These are phyloP conservation scores for Neopestalotiopsis clavispora DNA, from an alignment of 2,329 filamentous ascomycete species.

Conservation along the genomic window DNA sequence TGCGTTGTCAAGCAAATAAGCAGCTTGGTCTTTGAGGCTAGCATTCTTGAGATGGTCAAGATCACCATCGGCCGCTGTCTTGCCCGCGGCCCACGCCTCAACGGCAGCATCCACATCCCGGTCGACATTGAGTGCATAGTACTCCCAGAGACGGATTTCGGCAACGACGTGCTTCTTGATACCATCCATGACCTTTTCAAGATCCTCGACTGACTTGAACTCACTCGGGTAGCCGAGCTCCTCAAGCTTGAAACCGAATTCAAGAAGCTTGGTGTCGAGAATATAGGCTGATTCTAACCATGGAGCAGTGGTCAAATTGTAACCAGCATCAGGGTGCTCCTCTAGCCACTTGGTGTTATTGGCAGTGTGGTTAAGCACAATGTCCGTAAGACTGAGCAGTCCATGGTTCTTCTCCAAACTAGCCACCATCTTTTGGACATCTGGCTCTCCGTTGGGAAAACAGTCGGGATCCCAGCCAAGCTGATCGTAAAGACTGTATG, in stretches of 20 bases:
- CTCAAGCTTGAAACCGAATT: constrained; percentile 76
- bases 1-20: constrained; percentile 71
- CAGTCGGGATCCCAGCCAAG: constrained; percentile 79
- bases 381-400: constrained; percentile 88
- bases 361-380: constrained; percentile 97
- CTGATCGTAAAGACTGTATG: constrained; percentile 96
- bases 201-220: constrained; percentile 71
- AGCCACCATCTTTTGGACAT: constrained; percentile 76
- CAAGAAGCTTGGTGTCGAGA: constrained; percentile 67
- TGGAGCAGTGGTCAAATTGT: constrained; percentile 90
- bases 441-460: constrained; percentile 85
- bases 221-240: constrained; percentile 77
- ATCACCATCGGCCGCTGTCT: constrained; percentile 49
- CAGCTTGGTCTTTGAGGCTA: constrained; percentile 55
- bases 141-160: constrained; percentile 87
- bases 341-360: constrained; percentile 94
- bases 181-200: constrained; percentile 81
- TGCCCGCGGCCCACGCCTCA: constrained; percentile 71
- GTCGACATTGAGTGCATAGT: constrained; percentile 83
- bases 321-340: constrained; percentile 93
- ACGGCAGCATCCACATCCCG: constrained; percentile 71
- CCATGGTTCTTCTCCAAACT: constrained; percentile 86
- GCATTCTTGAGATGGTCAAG: constrained; percentile 54
- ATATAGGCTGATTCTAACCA: constrained; percentile 70
- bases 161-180: constrained; percentile 82